Evolutionary conservation across 2,329 filamentous ascomycete genomes (phyloP), one percentile per base, ranked within the genome.

Genomic region (Monosporascus sp.): DNA sequence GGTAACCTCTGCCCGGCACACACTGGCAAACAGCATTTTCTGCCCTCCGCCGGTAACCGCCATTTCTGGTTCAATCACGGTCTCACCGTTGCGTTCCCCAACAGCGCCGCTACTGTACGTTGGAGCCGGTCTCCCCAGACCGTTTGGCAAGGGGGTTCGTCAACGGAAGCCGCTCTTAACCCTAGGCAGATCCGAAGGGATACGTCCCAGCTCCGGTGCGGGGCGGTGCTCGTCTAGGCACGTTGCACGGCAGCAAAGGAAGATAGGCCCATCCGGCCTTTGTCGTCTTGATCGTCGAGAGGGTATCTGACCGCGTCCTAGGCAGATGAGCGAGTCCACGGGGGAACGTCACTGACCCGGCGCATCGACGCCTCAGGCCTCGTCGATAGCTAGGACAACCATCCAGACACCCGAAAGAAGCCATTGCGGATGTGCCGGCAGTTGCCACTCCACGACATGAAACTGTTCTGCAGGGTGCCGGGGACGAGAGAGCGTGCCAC

Each of bases 401-500:
- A 91, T 88, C 88, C 88, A 91, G 0, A 90, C 87, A 17, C 88
- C 88, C 88, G 0, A 91, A 35, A 82, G 3, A 80, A 74, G 2
- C 85, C 84, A 57, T 85, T 85, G 43, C 77, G 74, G 2, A 79
- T 72, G 17, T 72, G 68, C 3, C 64, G 61, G 0, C 76, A 75
- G 3, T 80, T 79, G 11, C 80, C 79, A 25, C 83, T 77, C 25
- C 76, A 75, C 9, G 73, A 71, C 62, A 83, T 74, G 58, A 84
- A 79, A 1, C 75, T 77, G 3, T 79, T 81, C 62, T 87, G 83
- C 0, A 89, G 71, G 49, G 88, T 86, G 0, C 85, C 86, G 0
- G 86, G 85, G 0, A 88, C 79, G 3, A 85, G 80, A 89, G 77
- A 1, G 82, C 80, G 0, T 86, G 85, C 1, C 83, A 87, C 3